These are phyloP conservation scores for Isatis tinctoria DNA, from an alignment of 345 rosid genomes.

Conservation along the genomic window DNA sequence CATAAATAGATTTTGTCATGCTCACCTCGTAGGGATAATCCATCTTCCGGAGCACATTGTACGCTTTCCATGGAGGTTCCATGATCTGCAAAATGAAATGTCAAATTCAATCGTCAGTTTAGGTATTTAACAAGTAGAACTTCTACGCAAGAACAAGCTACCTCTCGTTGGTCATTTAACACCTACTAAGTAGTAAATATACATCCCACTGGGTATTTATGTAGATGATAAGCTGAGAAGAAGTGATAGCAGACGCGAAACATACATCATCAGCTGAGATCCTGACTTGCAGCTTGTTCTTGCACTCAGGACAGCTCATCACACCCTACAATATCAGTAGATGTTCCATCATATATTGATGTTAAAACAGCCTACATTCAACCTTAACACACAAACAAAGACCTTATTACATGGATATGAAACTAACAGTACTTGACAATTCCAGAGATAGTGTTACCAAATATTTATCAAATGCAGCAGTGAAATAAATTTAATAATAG, in stretches of 20 bases:
- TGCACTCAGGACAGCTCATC: conserved; percentile 92
- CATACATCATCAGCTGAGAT: conserved; percentile 97
- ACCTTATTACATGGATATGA: not conserved
- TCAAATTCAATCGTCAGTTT: not conserved
- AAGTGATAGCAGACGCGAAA: conserved; percentile 19
- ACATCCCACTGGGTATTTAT: not conserved
- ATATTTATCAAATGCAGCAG: not conserved
- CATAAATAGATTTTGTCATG: not conserved
- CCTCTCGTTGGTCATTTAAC: conserved; percentile 1
- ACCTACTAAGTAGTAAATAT: conserved; percentile 12
- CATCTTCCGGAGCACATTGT: conserved; percentile 75
- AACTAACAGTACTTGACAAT: not conserved
- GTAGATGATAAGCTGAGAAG: conserved; percentile 19
- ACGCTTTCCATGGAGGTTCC: conserved; percentile 97
- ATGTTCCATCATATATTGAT: conserved; percentile 9
- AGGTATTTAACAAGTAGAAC: not conserved
- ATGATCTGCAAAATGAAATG: conserved; percentile 52
- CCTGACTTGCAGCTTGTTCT: conserved; percentile 72
- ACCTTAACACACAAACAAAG: not conserved
- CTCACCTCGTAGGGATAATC: conserved; percentile 91
- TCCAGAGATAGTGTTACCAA: conserved; percentile 1
- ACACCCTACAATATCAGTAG: conserved; percentile 58
- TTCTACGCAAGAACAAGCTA: not conserved
- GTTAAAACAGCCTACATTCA: not conserved
- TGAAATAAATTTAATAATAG: not conserved